A percentile compares a stretch with the other conserved stretches of the same genome.
These are phyloP conservation scores for Serendipita vermifera DNA, from an alignment of 768 basidiomycete species.

Conservation along the genomic window DNA sequence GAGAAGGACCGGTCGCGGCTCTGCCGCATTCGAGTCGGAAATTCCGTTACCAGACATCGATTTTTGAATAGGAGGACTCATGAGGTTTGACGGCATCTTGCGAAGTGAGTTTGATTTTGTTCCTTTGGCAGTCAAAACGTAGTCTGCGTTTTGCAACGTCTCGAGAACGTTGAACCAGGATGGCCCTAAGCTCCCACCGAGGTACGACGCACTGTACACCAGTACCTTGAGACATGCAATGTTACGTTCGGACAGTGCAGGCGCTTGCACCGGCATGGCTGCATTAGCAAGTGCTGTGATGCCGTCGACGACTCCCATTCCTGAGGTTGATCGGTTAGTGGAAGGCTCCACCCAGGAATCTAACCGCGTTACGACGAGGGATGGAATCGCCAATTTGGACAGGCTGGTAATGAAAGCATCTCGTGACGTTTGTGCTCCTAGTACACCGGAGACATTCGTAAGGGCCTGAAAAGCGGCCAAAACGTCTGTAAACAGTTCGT, in stretches of 20 bases:
- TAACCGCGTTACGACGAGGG: slow-evolving; percentile 73
- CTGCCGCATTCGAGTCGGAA: slow-evolving; percentile 20
- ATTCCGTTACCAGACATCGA: slow-evolving; percentile 20
- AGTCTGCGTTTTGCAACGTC: slow-evolving; percentile 87
- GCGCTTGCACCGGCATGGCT: slow-evolving; percentile 36
- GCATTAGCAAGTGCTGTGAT: slow-evolving; percentile 23
- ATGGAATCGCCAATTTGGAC: slow-evolving; percentile 85
- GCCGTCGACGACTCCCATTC: slow-evolving; percentile 6
- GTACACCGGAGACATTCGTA: slow-evolving; percentile 77
- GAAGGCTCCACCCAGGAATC: slow-evolving; percentile 43
- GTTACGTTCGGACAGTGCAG: slow-evolving; percentile 78
- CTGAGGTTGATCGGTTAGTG: slow-evolving; percentile 43
- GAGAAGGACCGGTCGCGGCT: slow-evolving; percentile 47
- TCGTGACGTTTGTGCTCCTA: slow-evolving; percentile 74
- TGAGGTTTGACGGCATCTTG: slow-evolving; percentile 17
- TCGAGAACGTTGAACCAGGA: slow-evolving; percentile 91
- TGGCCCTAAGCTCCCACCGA: slow-evolving; percentile 74
- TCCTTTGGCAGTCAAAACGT: slow-evolving; percentile 62
- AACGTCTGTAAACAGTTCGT: slow-evolving; percentile 81
- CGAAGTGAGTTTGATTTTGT: slow-evolving; percentile 13
- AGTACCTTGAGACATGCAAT: slow-evolving; percentile 80
- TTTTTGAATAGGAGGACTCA: slow-evolving; percentile 17
- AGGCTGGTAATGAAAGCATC: slow-evolving; percentile 87
- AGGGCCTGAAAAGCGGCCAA: slow-evolving; percentile 71
- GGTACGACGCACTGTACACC: slow-evolving; percentile 59